phyloP scores from a whole-genome alignment of 2,329 filamentous ascomycete genomes.

The Stemphylium vesicarium region DNA sequence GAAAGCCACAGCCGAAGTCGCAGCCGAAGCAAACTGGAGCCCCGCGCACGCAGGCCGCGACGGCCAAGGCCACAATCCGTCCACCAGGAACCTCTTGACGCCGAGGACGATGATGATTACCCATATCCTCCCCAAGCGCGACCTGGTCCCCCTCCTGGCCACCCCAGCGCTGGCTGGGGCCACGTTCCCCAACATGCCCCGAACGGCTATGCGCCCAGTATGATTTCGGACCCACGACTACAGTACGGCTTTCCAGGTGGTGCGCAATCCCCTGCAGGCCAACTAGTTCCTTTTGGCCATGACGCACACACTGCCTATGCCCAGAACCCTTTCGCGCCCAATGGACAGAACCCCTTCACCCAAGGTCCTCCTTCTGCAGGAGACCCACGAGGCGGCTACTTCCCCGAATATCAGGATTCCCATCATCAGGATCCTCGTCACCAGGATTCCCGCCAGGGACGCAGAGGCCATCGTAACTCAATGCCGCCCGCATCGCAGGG shows the following conservation, averaged over 20 bases:
- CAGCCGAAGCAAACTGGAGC: constrained; percentile 43
- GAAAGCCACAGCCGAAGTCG: constrained; percentile 42
- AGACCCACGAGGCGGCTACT: constrained; percentile 45
- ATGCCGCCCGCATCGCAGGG: constrained; percentile 37
- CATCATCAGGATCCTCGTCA: constrained; percentile 13
- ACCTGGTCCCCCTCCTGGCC: constrained; percentile 40
- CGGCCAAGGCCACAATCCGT: constrained; percentile 43
- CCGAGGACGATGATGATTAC: constrained; percentile 56
- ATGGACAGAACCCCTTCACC: constrained; percentile 35
- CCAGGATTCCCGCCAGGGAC: constrained; percentile 16
- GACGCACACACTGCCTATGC: constrained; percentile 47
- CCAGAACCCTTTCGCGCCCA: constrained; percentile 41
- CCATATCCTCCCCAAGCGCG: constrained; percentile 43
- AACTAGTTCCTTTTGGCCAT: constrained; percentile 44
- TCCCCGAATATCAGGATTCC: constrained; percentile 31
- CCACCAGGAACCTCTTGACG: constrained; percentile 52
- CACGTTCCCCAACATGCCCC: constrained; percentile 43
- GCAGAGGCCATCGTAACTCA: constrained; percentile 42
- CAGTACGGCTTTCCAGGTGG: constrained; percentile 34
- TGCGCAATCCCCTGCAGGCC: constrained; percentile 31
- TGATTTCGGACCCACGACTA: constrained; percentile 45
- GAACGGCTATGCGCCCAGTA: constrained; percentile 48
- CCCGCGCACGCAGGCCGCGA: constrained; percentile 32
- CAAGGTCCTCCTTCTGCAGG: constrained; percentile 27
- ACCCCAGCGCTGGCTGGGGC: constrained; percentile 46